Evolutionary conservation across 805 yeast genomes (phyloP), one percentile per base, ranked within the genome.

Genomic region (Metschnikowia kunwiensis): DNA sequence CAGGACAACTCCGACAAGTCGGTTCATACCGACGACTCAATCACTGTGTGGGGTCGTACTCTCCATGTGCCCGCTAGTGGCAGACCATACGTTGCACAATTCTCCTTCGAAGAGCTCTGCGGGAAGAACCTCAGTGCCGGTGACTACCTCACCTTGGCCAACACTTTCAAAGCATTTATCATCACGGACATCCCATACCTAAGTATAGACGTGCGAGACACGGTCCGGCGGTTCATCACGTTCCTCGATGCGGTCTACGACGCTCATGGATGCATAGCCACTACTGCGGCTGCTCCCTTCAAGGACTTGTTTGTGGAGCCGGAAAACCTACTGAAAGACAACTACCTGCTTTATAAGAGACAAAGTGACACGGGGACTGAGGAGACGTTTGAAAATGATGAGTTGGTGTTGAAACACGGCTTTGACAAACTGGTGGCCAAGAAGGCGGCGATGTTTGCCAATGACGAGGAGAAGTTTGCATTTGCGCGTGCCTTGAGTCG

Each of bases 161-260:
- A 75, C 5, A 65, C 80, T 10, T 93, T 80, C 66, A 75, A 77
- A 35, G 76, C 88, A 5, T 82, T 88, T 47, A 79, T 93, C n/a
- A 74, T 93, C 30, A 87, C 97, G 0, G 97, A 93, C 55, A 88
- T 93, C 27, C 98, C 98, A 8, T 80, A 80, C 44, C 62, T 93
- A 53, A 78, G 94, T 14, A 71, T 83, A 9, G 74, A 82, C 48
- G 82, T 78, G 31, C 74, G 96, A 45, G 97, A 93, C 53, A 74
- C 82, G 47, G 86, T 89, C 16, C 74, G 97, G 54, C 70, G 98
- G 50, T 91, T 93, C 55, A 93, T 93, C 58, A 93, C 96, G 0
- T 93, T 93, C 51, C 62, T 93, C 36, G 98, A 93, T 59, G 97
- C 98, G 0, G 94, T 89, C 4, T 93, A 93, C 58, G 97, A 93